phyloP scores from a whole-genome alignment of 495 filamentous ascomycete genomes.

The Copromyces sp. region DNA sequence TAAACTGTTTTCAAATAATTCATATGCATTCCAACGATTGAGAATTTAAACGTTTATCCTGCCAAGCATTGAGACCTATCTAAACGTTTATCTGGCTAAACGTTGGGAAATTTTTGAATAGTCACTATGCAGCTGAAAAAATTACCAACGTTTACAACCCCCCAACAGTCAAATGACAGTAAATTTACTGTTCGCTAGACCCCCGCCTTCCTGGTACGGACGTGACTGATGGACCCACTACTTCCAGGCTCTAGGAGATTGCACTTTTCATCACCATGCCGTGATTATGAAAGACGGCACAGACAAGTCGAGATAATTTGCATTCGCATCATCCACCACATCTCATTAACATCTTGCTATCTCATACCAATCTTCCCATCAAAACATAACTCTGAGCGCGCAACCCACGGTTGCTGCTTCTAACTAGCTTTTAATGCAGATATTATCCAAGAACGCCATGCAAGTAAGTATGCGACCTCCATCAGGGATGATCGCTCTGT shows the following conservation, averaged over 20 bases:
- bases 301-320: neutral
- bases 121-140: no score
- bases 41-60: no score
- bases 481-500: neutral
- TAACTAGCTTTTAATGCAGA: neutral
- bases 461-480: neutral
- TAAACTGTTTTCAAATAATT: no score
- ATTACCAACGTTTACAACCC: no score
- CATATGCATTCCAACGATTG: no score
- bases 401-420: neutral
- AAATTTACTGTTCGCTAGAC: no score
- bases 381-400: neutral
- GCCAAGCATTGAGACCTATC: no score
- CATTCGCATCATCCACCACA: neutral
- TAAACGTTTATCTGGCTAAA: no score
- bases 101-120: no score
- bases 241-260: neutral
- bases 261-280: neutral
- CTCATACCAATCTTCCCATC: neutral
- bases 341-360: neutral
- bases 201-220: no score
- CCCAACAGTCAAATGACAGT: no score
- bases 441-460: neutral
- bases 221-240: neutral
- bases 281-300: neutral